These are phyloP conservation scores for Sugiyamaella americana DNA, from an alignment of 805 yeast genomes.

Conservation along the genomic window DNA sequence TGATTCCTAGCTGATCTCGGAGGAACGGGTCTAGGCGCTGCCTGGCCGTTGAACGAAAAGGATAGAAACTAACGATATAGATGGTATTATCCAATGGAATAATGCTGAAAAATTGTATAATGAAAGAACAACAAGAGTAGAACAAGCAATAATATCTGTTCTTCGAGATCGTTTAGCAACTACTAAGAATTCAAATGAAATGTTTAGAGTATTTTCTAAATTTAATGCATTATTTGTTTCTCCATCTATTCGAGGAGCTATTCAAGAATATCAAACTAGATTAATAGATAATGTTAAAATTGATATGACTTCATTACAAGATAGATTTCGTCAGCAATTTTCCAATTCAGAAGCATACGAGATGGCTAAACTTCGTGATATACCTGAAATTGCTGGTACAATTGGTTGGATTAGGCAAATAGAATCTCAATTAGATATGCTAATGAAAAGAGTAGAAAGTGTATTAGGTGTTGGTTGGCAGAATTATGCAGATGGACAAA, in stretches of 20 bases:
- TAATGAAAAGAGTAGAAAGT: slow-evolving; percentile 42
- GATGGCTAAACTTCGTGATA: slow-evolving; percentile 38
- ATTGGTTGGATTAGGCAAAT: slow-evolving; percentile 52
- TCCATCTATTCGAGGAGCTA: slow-evolving; percentile 50
- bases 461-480: slow-evolving; percentile 59
- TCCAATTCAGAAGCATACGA: slow-evolving; percentile 28
- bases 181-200: slow-evolving; percentile 41
- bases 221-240: slow-evolving; percentile 46
- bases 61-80: slow-evolving; percentile 3
- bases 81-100: slow-evolving; percentile 35
- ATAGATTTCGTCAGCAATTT: slow-evolving; percentile 34
- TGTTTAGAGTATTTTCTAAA: slow-evolving; percentile 46
- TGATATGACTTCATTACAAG: slow-evolving; percentile 42
- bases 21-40: neutral
- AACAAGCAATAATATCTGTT: slow-evolving; percentile 38
- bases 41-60: neutral
- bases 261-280: slow-evolving; percentile 52
- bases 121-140: slow-evolving; percentile 40
- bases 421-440: slow-evolving; percentile 37
- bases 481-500: slow-evolving; percentile 59
- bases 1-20: neutral
- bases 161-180: slow-evolving; percentile 37
- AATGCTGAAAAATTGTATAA: slow-evolving; percentile 39
- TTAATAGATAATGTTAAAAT: slow-evolving; percentile 43
- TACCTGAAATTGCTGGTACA: slow-evolving; percentile 44